Evolutionary conservation across 305 asterid species (phyloP).

Genomic region (Fraxinus latifolia): DNA sequence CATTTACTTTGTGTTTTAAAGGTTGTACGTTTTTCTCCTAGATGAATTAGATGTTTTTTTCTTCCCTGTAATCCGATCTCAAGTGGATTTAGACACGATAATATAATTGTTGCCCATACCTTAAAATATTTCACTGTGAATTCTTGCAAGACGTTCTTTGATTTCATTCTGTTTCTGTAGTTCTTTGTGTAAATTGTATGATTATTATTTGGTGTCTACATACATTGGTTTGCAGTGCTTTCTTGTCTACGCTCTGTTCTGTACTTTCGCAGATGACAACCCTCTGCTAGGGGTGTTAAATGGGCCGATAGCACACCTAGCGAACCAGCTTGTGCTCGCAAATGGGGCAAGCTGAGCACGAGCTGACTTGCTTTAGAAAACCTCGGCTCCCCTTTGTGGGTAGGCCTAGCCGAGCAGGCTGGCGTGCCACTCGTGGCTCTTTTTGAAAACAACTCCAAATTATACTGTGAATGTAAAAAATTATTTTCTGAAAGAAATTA

Average conservation of each 20-base stretch:
- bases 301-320: not conserved
- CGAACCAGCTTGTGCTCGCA: not conserved
- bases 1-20: not conserved
- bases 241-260: not conserved
- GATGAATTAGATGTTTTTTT: not conserved
- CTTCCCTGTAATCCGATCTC: not conserved
- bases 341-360: not conserved
- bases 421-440: not conserved
- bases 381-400: not conserved
- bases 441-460: not conserved
- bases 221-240: not conserved
- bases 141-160: not conserved
- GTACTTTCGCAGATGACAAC: not conserved
- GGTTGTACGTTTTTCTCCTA: not conserved
- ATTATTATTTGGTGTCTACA: not conserved
- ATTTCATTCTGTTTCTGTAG: not conserved
- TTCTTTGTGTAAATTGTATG: not conserved
- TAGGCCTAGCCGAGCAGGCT: not conserved
- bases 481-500: not conserved
- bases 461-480: not conserved
- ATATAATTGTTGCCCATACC: not conserved
- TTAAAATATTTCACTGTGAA: not conserved
- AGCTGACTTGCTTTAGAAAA: not conserved
- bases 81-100: not conserved
- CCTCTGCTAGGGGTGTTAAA: not conserved